Conservation (phyloP, 768 basidiomycete genomes). For the Termitomyces sp. region DNA sequence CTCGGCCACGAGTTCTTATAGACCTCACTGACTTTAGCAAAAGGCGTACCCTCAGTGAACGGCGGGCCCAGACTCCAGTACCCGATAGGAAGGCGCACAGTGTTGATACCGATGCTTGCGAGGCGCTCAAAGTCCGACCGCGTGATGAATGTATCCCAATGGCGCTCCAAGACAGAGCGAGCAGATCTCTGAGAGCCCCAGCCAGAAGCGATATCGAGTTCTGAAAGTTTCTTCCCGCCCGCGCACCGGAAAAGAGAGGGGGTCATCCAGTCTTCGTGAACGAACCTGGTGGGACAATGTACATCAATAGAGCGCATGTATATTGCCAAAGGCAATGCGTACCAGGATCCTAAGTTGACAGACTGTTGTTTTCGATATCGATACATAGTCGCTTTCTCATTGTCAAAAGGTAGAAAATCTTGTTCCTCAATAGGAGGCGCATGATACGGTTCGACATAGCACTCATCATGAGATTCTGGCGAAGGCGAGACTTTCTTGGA, state of each 20-base stretch:
- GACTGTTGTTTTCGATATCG: conserved; percentile 62
- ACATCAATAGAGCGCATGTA: background rate
- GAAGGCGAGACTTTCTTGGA: conserved; percentile 1
- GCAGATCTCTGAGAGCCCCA: conserved; percentile 46
- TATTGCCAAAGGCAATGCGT: conserved; percentile 2
- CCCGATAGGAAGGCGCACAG: conserved; percentile 61
- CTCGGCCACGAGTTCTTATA: conserved; percentile 67
- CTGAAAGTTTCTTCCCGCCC: conserved; percentile 44
- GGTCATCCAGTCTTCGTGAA: conserved; percentile 74
- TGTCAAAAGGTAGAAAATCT: conserved; percentile 47
- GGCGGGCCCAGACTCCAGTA: conserved; percentile 58
- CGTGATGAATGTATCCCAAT: conserved; percentile 77
- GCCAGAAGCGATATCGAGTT: conserved; percentile 66
- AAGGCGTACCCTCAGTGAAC: conserved; percentile 64
- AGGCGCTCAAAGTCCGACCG: conserved; percentile 66
- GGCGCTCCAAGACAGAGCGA: conserved; percentile 55
- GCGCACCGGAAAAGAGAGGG: conserved; percentile 64
- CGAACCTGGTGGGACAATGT: conserved; percentile 44
- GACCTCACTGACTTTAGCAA: conserved; percentile 46
- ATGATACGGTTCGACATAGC: conserved; percentile 29
- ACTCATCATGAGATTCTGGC: conserved; percentile 11
- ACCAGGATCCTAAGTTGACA: conserved; percentile 69
- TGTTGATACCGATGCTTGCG: conserved; percentile 65
- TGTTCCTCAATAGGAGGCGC: conserved; percentile 28
- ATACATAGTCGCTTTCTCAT: conserved; percentile 45